Percentiles rank a stretch among this genome's conserved stretches.
Conservation (phyloP, 148 eudicot genomes). For the Rhododendron kiyosumense region DNA sequence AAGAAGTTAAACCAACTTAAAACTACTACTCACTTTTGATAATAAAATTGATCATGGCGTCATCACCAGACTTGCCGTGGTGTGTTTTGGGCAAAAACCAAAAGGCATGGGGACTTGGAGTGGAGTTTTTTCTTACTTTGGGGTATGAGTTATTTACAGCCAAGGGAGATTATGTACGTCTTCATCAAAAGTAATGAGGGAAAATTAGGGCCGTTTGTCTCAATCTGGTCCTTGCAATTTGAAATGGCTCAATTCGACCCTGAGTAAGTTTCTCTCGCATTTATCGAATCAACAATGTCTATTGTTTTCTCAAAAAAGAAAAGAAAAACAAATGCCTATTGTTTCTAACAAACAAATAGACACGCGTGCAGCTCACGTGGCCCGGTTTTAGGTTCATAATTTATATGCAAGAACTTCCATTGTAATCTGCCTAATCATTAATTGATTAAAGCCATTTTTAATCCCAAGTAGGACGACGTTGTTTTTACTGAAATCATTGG, state of each 20-base stretch:
- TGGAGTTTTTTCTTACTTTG: neutral
- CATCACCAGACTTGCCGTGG: conserved; percentile 15
- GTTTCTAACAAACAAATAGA: too few relatives aligned
- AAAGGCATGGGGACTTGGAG: neutral
- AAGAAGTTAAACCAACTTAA: conserved; percentile 5
- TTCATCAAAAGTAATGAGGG: neutral
- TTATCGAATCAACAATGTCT: too few relatives aligned
- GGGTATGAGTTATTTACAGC: neutral
- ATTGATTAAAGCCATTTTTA: neutral
- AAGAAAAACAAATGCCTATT: too few relatives aligned
- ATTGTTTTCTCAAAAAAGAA: too few relatives aligned
- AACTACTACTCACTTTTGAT: neutral
- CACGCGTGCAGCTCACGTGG: too few relatives aligned
- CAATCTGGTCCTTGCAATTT: too few relatives aligned
- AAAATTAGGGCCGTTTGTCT: too few relatives aligned
- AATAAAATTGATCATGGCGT: neutral
- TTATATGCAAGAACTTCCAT: neutral
- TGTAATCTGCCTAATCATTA: neutral
- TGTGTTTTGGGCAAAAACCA: conserved; percentile 4
- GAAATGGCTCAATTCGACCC: too few relatives aligned
- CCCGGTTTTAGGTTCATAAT: too few relatives aligned
- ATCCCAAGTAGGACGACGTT: neutral
- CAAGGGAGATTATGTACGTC: neutral
- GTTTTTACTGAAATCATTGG: neutral
- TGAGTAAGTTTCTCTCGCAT: too few relatives aligned